Conservation (phyloP, 1,284 basidiomycete species). For the Malassezia arunalokei region DNA sequence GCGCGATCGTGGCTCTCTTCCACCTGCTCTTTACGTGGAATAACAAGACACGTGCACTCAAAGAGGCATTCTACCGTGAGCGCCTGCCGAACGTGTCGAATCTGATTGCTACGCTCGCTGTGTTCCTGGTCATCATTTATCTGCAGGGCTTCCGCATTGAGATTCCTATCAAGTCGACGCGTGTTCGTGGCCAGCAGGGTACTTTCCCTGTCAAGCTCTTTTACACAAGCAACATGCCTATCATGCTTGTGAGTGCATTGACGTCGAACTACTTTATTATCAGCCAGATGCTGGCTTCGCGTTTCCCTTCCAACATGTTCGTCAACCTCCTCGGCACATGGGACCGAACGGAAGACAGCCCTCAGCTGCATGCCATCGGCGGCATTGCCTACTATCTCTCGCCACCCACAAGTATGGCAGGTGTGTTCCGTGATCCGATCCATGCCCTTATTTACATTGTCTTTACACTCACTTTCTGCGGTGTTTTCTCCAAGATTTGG, state of each 20-base stretch:
- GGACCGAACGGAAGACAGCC: conserved; percentile 90
- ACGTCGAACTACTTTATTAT: conserved; percentile 92
- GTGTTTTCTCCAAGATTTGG: conserved; percentile 98
- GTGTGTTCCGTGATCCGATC: conserved; percentile 77
- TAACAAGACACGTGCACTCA: conserved; percentile 89
- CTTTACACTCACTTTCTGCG: conserved; percentile 87
- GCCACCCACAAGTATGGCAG: conserved; percentile 77
- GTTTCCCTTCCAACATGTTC: conserved; percentile 83
- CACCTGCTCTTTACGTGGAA: conserved; percentile 97
- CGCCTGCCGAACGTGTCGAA: conserved; percentile 96
- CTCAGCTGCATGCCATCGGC: conserved; percentile 78
- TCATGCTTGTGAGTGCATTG: conserved; percentile 92
- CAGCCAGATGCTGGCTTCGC: conserved; percentile 74
- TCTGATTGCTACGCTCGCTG: conserved; percentile 75
- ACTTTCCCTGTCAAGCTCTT: conserved; percentile 96
- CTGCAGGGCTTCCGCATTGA: conserved; percentile 97
- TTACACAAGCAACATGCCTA: conserved; percentile 98
- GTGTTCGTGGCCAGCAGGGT: conserved; percentile 85
- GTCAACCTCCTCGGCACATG: conserved; percentile 84
- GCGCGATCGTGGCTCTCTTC: conserved; percentile 89
- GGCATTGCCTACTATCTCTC: conserved; percentile 97
- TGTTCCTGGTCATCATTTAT: conserved; percentile 93
- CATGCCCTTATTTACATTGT: conserved; percentile 82
- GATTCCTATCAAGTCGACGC: conserved; percentile 94
- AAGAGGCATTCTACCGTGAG: conserved; percentile 96